A percentile compares a stretch with the other conserved stretches of the same genome.
phyloP scores from a whole-genome alignment of 1,284 basidiomycete species.

The Naganishia sp. region DNA sequence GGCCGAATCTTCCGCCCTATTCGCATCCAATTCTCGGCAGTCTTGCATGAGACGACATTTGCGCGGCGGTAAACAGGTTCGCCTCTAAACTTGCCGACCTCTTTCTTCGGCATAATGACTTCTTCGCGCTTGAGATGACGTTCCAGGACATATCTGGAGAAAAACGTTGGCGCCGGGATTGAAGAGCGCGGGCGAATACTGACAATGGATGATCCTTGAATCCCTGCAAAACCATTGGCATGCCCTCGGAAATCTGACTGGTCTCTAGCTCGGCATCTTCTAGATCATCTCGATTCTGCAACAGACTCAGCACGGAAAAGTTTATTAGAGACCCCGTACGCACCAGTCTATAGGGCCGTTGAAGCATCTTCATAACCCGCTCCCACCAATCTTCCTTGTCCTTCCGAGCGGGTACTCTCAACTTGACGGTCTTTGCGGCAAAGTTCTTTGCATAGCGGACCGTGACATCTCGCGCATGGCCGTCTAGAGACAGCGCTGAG shows the following conservation, averaged over 20 bases:
- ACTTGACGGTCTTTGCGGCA: slow-evolving; percentile 76
- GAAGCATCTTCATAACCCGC: slow-evolving; percentile 63
- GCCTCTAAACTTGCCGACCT: slow-evolving; percentile 88
- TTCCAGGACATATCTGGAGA: slow-evolving; percentile 74
- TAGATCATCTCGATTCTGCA: slow-evolving; percentile 81
- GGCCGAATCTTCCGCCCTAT: slow-evolving; percentile 72
- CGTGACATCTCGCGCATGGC: slow-evolving; percentile 60
- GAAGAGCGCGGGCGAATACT: slow-evolving; percentile 41
- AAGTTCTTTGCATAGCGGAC: slow-evolving; percentile 71
- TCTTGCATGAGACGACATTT: slow-evolving; percentile 79
- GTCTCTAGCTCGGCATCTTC: slow-evolving; percentile 90
- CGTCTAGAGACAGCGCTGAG: slow-evolving; percentile 48
- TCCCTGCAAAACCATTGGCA: slow-evolving; percentile 85
- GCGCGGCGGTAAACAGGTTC: slow-evolving; percentile 88
- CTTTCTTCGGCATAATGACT: slow-evolving; percentile 77
- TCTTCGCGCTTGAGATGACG: slow-evolving; percentile 88
- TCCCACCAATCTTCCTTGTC: slow-evolving; percentile 85
- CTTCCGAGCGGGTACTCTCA: slow-evolving; percentile 68
- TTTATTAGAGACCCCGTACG: slow-evolving; percentile 38
- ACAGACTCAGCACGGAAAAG: slow-evolving; percentile 16
- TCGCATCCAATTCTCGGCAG: slow-evolving; percentile 93
- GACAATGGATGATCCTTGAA: slow-evolving; percentile 96
- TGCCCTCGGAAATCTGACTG: slow-evolving; percentile 79
- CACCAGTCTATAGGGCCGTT: slow-evolving; percentile 76
- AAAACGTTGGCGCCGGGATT: background rate